Evolutionary conservation across 345 rosid genomes (phyloP), one percentile per base, ranked within the genome.

Genomic region (Salix viminalis): DNA sequence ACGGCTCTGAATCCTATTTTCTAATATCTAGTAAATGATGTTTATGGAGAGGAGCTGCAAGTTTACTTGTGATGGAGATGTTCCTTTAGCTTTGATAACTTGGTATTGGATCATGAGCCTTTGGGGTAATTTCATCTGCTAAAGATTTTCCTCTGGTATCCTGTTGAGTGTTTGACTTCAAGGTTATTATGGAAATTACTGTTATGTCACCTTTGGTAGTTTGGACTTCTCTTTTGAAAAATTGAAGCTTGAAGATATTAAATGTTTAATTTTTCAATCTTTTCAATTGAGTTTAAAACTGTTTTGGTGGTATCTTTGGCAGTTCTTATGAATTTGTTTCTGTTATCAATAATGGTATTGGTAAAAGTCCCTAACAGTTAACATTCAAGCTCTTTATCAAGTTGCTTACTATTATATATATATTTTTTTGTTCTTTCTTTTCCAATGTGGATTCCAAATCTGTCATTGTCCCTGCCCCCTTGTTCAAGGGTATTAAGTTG

Each of bases 1-100:
- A 90, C 88, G 92, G 86, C 76, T 85, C 88, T 82, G 72, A 79
- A 66, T 75, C 84, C 84, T 80, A 79, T 60, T 76, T 81, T 79
- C 75, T 86, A 78, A 77, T 83, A 76, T 76, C 64, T 76, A 71
- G 72, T 79, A 54, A 67, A 74, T 85, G 74, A 76, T 80, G 44
- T 76, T 54, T 60, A 14, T 81, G 74, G 81, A 65, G 71, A 77
- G 75, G 66, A 73, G 81, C 70, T 75, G 68, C 76, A 66, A 76
- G 71, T 67, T 75, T 58, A 50, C 72, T 23, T 41, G 66, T 75
- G 70, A 69, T 67, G 80, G 77, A 60, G 66, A 23, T 67, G 67
- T 73, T 41, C 77, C 46, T 32, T 76, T 39, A 79, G 68, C 67
- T 64, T 66, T 73, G 75, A 70, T 73, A 72, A 46, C 34, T 77